Percentiles rank a stretch among this genome's conserved stretches.
Evolutionary conservation across 73 alveolate species (phyloP).

Genomic region (Urostyla sp.): DNA sequence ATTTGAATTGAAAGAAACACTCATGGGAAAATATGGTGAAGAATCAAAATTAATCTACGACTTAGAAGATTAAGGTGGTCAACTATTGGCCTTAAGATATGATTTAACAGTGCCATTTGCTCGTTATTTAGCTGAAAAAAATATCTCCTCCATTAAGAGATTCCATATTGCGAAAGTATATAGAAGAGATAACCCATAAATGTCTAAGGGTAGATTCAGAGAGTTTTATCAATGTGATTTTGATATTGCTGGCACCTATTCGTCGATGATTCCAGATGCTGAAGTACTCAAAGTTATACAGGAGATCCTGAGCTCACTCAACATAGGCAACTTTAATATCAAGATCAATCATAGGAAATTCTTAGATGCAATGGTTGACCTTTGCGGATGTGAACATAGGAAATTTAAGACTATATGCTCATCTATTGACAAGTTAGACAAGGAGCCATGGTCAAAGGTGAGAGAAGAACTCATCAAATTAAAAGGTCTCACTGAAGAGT

Average conservation of each 20-base stretch:
- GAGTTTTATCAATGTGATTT: conserved; percentile 97
- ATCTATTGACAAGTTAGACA: conserved; percentile 91
- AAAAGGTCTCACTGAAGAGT: conserved; percentile 86
- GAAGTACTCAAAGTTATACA: conserved; percentile 86
- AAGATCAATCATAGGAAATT: conserved; percentile 87
- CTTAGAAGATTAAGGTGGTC: conserved; percentile 96
- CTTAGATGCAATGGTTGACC: conserved; percentile 81
- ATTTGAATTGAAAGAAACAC: conserved; percentile 91
- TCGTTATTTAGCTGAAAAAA: conserved; percentile 82
- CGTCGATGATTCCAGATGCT: conserved; percentile 93
- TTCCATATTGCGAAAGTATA: conserved; percentile 97
- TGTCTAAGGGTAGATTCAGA: conserved; percentile 94
- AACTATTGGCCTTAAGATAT: conserved; percentile 88
- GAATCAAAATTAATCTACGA: conserved; percentile 94
- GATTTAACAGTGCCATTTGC: conserved; percentile 98
- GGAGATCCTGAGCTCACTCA: conserved; percentile 75
- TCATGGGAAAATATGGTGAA: conserved; percentile 95
- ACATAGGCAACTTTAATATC: conserved; percentile 74
- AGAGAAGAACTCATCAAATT: conserved; percentile 77
- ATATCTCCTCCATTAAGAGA: conserved; percentile 83
- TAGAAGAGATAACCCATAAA: conserved; percentile 96
- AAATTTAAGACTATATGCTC: conserved; percentile 86
- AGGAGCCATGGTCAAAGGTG: conserved; percentile 93
- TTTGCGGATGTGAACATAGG: conserved; percentile 79
- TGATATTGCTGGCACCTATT: conserved; percentile 93